Conservation (phyloP, 768 basidiomycete genomes). For the Leucosporidium scottii region DNA sequence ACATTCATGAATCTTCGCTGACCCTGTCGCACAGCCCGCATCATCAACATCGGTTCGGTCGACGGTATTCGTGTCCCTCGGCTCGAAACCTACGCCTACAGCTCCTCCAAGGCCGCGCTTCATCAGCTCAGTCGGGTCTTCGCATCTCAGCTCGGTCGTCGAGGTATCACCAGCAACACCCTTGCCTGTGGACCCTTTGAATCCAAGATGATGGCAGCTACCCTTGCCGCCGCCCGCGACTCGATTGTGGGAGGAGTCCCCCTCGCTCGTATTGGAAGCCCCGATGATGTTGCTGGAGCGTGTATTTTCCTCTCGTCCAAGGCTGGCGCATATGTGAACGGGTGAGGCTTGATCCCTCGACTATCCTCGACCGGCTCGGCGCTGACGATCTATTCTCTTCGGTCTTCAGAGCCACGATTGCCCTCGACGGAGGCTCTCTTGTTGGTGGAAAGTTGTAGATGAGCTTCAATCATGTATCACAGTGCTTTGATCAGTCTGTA, state of each 20-base stretch:
- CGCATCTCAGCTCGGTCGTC: constrained; percentile 53
- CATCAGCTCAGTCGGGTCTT: constrained; percentile 58
- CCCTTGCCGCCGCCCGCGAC: constrained; percentile 49
- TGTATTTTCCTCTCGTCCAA: constrained; percentile 57
- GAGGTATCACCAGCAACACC: constrained; percentile 58
- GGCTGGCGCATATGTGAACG: constrained; percentile 59
- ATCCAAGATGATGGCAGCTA: constrained; percentile 49
- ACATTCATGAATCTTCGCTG: not conserved
- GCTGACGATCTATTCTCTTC: no score
- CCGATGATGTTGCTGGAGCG: constrained; percentile 60
- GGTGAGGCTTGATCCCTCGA: constrained; percentile 35
- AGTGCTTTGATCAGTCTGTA: no score
- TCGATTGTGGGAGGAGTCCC: constrained; percentile 49
- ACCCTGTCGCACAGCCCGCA: constrained; percentile 49
- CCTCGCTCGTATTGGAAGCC: constrained; percentile 53
- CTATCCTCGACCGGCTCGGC: no score
- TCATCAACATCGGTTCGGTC: constrained; percentile 51
- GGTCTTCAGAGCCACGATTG: no score
- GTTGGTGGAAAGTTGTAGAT: no score
- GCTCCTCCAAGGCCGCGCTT: constrained; percentile 58
- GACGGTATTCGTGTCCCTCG: constrained; percentile 46
- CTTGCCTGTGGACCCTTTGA: constrained; percentile 51
- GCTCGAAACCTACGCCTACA: constrained; percentile 55
- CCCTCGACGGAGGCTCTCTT: no score
- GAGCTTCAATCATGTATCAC: no score